These are phyloP conservation scores for Bipolaris sorokiniana DNA, from an alignment of 2,329 filamentous ascomycete genomes.

Conservation along the genomic window DNA sequence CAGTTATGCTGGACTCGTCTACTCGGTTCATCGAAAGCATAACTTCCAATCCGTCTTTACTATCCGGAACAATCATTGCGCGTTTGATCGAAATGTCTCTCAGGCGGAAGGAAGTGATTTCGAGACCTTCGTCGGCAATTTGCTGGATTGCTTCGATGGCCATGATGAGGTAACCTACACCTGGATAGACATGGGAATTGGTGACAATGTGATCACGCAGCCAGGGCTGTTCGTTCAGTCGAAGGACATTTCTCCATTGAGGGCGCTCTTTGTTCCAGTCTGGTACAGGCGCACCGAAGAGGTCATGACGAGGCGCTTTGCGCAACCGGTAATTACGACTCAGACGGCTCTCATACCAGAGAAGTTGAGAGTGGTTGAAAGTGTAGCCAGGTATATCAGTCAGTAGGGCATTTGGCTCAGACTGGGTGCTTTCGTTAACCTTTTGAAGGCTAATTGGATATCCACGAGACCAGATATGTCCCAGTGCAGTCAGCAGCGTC, in stretches of 20 bases:
- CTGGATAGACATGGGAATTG: conserved; percentile 22
- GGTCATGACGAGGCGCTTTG: conserved; percentile 8
- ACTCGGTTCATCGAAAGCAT: conserved; percentile 1
- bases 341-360: conserved; percentile 29
- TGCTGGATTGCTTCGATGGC: conserved; percentile 9
- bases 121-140: conserved; percentile 7
- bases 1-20: conserved; percentile 1
- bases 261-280: conserved; percentile 4
- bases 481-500: background rate
- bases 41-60: conserved; percentile 1
- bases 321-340: conserved; percentile 10
- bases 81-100: conserved; percentile 3
- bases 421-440: conserved; percentile 1
- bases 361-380: conserved; percentile 35
- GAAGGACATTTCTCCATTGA: conserved; percentile 14
- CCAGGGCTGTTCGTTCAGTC: conserved; percentile 20
- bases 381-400: conserved; percentile 26
- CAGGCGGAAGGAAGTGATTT: background rate
- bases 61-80: conserved; percentile 2
- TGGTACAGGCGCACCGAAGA: conserved; percentile 13
- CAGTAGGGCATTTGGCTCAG: conserved; percentile 19
- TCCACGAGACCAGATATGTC: background rate
- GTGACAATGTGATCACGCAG: conserved; percentile 15
- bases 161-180: conserved; percentile 9
- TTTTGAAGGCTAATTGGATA: background rate